phyloP scores from a whole-genome alignment of 169 alveolate genomes.

The Amoebophrya sp. region DNA sequence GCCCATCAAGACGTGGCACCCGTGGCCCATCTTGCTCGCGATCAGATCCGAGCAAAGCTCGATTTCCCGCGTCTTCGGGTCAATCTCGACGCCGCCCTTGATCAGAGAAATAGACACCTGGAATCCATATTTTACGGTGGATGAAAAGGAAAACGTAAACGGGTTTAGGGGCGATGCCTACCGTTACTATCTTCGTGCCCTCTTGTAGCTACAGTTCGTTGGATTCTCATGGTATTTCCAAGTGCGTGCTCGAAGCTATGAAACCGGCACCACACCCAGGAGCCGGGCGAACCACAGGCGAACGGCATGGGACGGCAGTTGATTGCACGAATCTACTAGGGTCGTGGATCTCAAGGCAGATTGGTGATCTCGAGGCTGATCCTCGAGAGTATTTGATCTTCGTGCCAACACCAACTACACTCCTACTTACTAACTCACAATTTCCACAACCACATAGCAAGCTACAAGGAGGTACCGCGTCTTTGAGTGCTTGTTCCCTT shows the following conservation, averaged over 20 bases:
- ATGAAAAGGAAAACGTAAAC: no score
- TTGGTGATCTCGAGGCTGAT: no score
- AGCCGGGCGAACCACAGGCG: neutral
- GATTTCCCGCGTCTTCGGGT: neutral
- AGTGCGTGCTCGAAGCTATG: neutral
- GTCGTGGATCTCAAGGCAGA: no score
- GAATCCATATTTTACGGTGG: no score
- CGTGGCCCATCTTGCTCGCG: slow-evolving; percentile 8
- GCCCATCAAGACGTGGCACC: slow-evolving; percentile 46
- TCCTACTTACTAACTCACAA: no score
- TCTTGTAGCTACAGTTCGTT: neutral
- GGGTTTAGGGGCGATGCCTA: neutral
- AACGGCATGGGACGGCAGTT: no score
- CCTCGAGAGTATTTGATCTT: no score
- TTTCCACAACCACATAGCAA: no score
- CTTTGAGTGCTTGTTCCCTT: neutral
- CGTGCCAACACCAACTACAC: no score
- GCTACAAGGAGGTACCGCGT: neutral
- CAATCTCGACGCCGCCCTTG: slow-evolving; percentile 27
- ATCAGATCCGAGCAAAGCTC: slow-evolving; percentile 13
- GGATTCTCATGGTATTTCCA: neutral
- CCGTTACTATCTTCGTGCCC: neutral
- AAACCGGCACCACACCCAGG: neutral
- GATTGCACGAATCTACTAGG: no score
- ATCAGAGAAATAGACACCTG: slow-evolving; percentile 18